phyloP scores from a whole-genome alignment of 2,329 filamentous ascomycete genomes.

The Calonectria henricotiae region DNA sequence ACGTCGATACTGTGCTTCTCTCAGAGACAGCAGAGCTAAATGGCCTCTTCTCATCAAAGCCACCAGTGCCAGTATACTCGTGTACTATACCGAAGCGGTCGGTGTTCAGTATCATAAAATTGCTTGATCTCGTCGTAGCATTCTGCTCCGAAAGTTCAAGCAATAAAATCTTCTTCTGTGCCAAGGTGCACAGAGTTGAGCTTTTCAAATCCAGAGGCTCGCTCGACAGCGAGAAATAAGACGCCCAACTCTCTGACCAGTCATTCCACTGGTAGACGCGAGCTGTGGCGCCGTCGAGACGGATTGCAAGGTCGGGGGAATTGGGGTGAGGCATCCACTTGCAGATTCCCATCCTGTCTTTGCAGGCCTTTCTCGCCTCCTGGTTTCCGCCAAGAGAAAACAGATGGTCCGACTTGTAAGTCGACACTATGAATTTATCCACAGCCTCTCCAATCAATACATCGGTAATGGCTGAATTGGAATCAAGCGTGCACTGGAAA shows the following conservation, averaged over 20 bases:
- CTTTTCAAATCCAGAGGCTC: constrained; percentile 47
- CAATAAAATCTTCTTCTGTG: constrained; percentile 40
- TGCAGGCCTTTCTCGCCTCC: constrained; percentile 38
- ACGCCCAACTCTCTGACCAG: constrained; percentile 48
- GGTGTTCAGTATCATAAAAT: constrained; percentile 39
- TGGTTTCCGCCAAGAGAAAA: constrained; percentile 51
- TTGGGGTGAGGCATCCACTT: constrained; percentile 48
- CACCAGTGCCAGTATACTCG: not conserved
- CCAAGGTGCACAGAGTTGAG: constrained; percentile 41
- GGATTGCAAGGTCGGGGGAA: constrained; percentile 51
- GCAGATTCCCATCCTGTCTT: constrained; percentile 30
- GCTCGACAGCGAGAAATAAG: constrained; percentile 32
- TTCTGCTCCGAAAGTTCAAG: constrained; percentile 34
- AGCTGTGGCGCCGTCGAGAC: constrained; percentile 49
- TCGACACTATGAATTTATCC: constrained; percentile 55
- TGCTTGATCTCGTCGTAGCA: constrained; percentile 16
- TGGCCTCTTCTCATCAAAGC: constrained; percentile 15
- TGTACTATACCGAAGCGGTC: constrained; percentile 14
- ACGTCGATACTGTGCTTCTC: not conserved
- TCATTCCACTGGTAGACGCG: constrained; percentile 53
- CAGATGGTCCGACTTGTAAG: constrained; percentile 54
- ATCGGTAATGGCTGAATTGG: constrained; percentile 49
- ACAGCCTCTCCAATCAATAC: constrained; percentile 49
- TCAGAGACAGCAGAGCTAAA: constrained; percentile 3
- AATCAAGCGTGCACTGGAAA: constrained; percentile 47